phyloP scores from a whole-genome alignment of 176 grass and related monocot species.

The Eragrostis nindensis region DNA sequence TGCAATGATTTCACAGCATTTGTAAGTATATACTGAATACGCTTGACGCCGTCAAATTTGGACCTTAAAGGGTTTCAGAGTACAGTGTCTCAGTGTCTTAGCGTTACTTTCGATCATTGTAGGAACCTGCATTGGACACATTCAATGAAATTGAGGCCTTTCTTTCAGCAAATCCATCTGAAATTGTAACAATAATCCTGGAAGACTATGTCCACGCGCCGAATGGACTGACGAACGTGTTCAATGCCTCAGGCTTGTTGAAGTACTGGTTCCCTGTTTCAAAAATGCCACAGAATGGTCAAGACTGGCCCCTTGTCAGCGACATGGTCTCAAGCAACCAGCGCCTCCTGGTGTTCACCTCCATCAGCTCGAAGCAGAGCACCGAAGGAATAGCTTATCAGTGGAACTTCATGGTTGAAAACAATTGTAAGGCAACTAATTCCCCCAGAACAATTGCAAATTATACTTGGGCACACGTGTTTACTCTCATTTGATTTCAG shows the following conservation, averaged over 20 bases:
- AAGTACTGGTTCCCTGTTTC: conserved; percentile 96
- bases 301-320: conserved; percentile 85
- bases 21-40: conserved; percentile 59
- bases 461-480: neutral
- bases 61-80: neutral
- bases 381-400: conserved; percentile 95
- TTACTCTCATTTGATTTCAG: conserved; percentile 25
- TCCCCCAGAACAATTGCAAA: neutral
- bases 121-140: conserved; percentile 88
- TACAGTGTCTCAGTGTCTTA: neutral
- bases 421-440: conserved; percentile 67
- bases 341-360: conserved; percentile 85
- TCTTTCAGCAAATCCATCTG: conserved; percentile 77
- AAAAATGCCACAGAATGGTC: conserved; percentile 77
- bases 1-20: conserved; percentile 92
- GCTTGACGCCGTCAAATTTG: neutral
- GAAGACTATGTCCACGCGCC: conserved; percentile 87
- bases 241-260: conserved; percentile 68
- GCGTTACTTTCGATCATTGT: conserved; percentile 26
- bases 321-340: conserved; percentile 80
- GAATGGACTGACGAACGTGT: conserved; percentile 82
- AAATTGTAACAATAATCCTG: conserved; percentile 84
- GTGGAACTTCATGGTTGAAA: conserved; percentile 99
- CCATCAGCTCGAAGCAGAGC: conserved; percentile 70
- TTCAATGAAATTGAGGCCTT: conserved; percentile 87